phyloP scores from a whole-genome alignment of 192 early-diverging fungal genomes.

The Backusella mclennaniae region DNA sequence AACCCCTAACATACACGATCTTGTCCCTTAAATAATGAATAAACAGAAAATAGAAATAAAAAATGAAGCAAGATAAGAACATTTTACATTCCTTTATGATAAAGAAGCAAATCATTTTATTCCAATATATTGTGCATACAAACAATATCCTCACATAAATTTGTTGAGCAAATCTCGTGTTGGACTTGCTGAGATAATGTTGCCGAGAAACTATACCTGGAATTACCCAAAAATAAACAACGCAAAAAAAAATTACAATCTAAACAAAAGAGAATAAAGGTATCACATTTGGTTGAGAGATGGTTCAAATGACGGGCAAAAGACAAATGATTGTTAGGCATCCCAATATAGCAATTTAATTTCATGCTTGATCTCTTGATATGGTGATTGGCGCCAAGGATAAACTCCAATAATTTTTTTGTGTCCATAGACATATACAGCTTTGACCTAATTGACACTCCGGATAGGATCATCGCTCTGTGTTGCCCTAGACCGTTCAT shows the following conservation, averaged over 20 bases:
- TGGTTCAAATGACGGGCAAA: neutral
- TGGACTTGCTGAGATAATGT: neutral
- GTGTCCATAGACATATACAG: neutral
- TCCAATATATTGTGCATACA: neutral
- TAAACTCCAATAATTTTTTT: neutral
- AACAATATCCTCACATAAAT: neutral
- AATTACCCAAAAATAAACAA: neutral
- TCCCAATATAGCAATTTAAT: conserved; percentile 5
- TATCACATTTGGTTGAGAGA: neutral
- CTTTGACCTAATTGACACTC: neutral
- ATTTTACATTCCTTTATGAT: neutral
- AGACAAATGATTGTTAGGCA: neutral
- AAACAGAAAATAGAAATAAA: neutral
- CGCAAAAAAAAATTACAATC: neutral
- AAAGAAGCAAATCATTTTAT: neutral
- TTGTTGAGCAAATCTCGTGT: neutral
- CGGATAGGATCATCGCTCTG: neutral
- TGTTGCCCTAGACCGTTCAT: conserved; percentile 4
- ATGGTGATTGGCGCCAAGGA: neutral
- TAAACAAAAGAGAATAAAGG: neutral
- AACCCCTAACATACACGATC: neutral
- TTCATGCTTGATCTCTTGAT: conserved; percentile 2
- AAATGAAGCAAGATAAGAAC: neutral
- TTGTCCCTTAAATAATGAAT: neutral
- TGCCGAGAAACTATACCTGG: neutral